phyloP scores from a whole-genome alignment of 768 basidiomycete species.

The Cyclocybe cylindracea region DNA sequence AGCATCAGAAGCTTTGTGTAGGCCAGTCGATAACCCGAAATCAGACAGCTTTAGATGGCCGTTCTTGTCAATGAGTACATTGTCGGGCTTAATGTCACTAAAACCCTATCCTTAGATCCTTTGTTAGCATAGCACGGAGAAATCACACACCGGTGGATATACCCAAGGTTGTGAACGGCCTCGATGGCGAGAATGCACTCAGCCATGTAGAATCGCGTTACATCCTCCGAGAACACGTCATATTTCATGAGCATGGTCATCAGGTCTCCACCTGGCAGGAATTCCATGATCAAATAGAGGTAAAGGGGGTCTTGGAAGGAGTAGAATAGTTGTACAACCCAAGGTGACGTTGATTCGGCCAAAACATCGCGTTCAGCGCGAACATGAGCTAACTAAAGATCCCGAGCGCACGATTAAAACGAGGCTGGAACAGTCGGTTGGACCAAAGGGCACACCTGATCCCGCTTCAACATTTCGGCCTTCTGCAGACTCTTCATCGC shows the following conservation, averaged over 20 bases:
- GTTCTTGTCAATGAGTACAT: constrained; percentile 95
- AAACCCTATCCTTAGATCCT: constrained; percentile 2
- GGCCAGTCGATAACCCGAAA: constrained; percentile 95
- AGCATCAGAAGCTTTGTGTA: constrained; percentile 95
- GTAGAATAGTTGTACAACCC: constrained; percentile 98
- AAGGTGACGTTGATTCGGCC: constrained; percentile 94
- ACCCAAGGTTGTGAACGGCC: constrained; percentile 97
- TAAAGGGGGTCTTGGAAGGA: constrained; percentile 97
- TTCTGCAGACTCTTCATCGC: constrained; percentile 99
- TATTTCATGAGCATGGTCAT: constrained; percentile 99
- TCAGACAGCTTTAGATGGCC: constrained; percentile 98
- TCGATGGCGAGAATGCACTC: constrained; percentile 98
- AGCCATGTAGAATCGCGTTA: constrained; percentile 98
- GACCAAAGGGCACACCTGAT: constrained; percentile 70
- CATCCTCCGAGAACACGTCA: constrained; percentile 97
- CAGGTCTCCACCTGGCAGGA: constrained; percentile 88
- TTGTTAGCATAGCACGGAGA: background rate
- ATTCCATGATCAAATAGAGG: constrained; percentile 95
- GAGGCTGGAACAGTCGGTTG: background rate
- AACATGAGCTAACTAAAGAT: constrained; percentile 86
- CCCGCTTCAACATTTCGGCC: constrained; percentile 98
- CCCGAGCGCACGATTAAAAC: constrained; percentile 5
- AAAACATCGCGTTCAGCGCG: constrained; percentile 96
- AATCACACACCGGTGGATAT: constrained; percentile 86
- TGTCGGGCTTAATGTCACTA: constrained; percentile 99